Base-by-base conservation (phyloP, 2,329 filamentous ascomycete species). In the Cryphonectria parasitica region DNA sequence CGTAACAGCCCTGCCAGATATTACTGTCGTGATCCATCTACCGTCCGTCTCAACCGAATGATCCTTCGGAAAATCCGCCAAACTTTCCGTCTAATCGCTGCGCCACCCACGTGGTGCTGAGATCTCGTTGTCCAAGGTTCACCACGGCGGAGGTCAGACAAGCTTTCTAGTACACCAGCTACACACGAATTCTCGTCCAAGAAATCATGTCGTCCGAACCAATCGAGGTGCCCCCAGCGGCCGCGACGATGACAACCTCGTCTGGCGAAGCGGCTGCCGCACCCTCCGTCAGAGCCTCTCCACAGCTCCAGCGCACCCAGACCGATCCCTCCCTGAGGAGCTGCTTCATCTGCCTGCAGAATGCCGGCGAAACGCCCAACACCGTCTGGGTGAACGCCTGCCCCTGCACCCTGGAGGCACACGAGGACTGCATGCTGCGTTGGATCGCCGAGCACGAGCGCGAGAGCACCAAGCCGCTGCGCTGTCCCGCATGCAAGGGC, bases 371-470 rank as follows among this genome's bases (percentile, higher is more conserved):
- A 54, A 80, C 78, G 13, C 83, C 86, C 4, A 77, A 77, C 25
- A 79, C 81, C 62, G 80, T 83, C 68, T 99, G 96, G 95, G 90
- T 93, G 61, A 92, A 92, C 68, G 95, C 96, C 1, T 99, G 96
- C 79, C 92, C 91, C 0, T 99, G 96, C 81, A 94, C 93, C 17
- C 86, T 99, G 54, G 92, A 93, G 69, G 96, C 95, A 1, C 96
- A 99, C 79, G 94, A 98, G 79, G 88, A 90, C 72, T 97, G 95
- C 79, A 86, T 98, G 74, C 85, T 98, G 54, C 92, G 94, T 76
- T 99, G 95, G 95, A 91, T 98, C 25, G 91, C 93, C n/a, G 94
- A 97, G 78, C 89, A 94, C 77, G 94, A 98, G 81, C 84, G 87
- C 31, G 87, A 88, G 1, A 86, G 83, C 81, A 79, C 84, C 79